Evolutionary conservation across 371 early-diverging fungal species (phyloP), one percentile per base, ranked within the genome.

Genomic region (Nematocida parisii): DNA sequence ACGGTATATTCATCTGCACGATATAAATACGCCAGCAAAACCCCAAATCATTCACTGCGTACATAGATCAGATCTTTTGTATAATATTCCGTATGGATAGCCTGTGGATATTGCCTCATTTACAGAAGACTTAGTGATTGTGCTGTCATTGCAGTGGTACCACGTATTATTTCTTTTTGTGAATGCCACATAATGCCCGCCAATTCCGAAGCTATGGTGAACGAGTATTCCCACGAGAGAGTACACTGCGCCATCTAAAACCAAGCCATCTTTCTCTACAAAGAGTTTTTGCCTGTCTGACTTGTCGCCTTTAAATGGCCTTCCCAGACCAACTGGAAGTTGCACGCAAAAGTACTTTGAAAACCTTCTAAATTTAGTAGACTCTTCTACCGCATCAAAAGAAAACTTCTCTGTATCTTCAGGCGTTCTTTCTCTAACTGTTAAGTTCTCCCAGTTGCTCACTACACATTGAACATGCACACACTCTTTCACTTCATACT

Each of bases 61-160:
- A 1, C 18, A 50, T 4, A 18, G 18, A 22, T 64, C 64, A 20
- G 64, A 15, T 42, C 66, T 58, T 62, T 22, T 57, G 55, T 77
- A 77, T 42, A 77, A 66, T 61, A 77, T 27, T 18, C 80, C 80
- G 45, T 77, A 77, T 18, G 80, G 80, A 56, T 77, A 77, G 6
- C 80, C 80, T 11, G 80, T 77, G 5, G 70, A 66, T 18, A 60
- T 46, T 45, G 80, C 80, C 22, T 67, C 80, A 22, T 42, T 27
- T 5, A 39, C 80, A 22, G 80, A 58, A 9, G 80, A 66, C 22
- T 57, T 67, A 11, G 66, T 77, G 56, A 77, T 77, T 27, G 71
- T 77, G 54, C 80, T 67, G 61, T 77, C 80, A 56, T 77, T 77
- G 60, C 80, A 77, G 71, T 77, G 80, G 71, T 77, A 77, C 80